These are phyloP conservation scores for Rhododendron mucronatum DNA, from an alignment of 148 eudicot genomes.

Conservation along the genomic window DNA sequence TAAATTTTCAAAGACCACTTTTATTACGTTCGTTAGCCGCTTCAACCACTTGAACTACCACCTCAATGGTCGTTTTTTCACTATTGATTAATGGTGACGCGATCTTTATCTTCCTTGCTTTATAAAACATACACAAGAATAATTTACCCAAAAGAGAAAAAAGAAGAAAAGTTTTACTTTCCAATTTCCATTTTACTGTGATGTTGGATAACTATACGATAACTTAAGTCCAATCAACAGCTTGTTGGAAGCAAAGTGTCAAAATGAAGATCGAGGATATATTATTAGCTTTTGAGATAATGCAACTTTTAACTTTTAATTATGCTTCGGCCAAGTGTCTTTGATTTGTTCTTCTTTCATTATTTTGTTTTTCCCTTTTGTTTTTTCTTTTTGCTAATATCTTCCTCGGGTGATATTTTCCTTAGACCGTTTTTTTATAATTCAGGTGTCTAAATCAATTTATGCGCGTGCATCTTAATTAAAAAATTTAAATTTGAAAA, in stretches of 20 bases:
- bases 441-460: no score
- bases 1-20: no score
- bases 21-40: no score
- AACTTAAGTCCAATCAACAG: neutral
- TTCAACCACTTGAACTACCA: neutral
- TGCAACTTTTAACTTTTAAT: neutral
- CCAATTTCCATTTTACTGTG: neutral
- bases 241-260: neutral
- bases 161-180: neutral
- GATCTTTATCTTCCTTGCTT: neutral
- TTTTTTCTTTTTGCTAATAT: neutral
- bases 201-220: neutral
- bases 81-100: no score
- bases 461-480: no score
- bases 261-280: neutral
- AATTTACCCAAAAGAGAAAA: neutral
- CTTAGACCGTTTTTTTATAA: no score
- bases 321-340: constrained; percentile 4
- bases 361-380: neutral
- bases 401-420: neutral
- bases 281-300: neutral
- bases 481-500: no score
- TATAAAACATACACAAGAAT: no score
- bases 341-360: neutral
- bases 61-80: neutral